Percentiles rank a stretch among this genome's conserved stretches.
Conservation (phyloP, 1,284 basidiomycete genomes). For the Pyrrhoderma noxium region DNA sequence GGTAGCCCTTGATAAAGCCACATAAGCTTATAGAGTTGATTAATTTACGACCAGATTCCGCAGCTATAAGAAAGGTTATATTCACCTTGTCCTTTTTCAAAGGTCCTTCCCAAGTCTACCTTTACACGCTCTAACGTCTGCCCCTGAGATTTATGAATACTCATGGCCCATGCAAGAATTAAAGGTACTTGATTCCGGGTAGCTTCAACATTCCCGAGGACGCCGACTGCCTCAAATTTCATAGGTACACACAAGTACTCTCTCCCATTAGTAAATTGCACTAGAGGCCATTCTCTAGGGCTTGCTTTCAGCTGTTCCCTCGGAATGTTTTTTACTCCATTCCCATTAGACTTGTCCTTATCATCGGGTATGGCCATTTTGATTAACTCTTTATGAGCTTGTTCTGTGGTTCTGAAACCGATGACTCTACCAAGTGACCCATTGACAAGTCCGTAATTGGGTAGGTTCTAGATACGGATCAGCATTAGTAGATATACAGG, state of each 20-base stretch:
- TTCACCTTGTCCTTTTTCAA: slow-evolving; percentile 77
- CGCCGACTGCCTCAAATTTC: slow-evolving; percentile 21
- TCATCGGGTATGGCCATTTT: slow-evolving; percentile 23
- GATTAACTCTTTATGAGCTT: slow-evolving; percentile 25
- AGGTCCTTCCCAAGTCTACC: slow-evolving; percentile 56
- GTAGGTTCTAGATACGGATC: slow-evolving; percentile 21
- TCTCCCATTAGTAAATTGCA: slow-evolving; percentile 27
- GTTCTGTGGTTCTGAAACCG: slow-evolving; percentile 39
- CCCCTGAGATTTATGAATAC: slow-evolving; percentile 83
- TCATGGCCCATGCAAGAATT: slow-evolving; percentile 76
- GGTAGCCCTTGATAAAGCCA: slow-evolving; percentile 89
- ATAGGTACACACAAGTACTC: slow-evolving; percentile 15
- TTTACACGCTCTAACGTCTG: slow-evolving; percentile 76
- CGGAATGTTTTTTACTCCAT: background rate
- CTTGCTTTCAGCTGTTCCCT: background rate
- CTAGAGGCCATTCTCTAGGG: slow-evolving; percentile 25
- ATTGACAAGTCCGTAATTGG: slow-evolving; percentile 82
- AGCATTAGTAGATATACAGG: background rate
- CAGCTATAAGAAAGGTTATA: background rate
- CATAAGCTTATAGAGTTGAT: slow-evolving; percentile 59
- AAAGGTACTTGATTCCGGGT: slow-evolving; percentile 39
- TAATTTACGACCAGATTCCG: slow-evolving; percentile 1
- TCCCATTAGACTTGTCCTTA: background rate
- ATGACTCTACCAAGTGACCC: slow-evolving; percentile 73
- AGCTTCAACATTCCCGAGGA: slow-evolving; percentile 21